phyloP scores from a whole-genome alignment of 1,139 yeast species.

The Kodamaea fungicola region DNA sequence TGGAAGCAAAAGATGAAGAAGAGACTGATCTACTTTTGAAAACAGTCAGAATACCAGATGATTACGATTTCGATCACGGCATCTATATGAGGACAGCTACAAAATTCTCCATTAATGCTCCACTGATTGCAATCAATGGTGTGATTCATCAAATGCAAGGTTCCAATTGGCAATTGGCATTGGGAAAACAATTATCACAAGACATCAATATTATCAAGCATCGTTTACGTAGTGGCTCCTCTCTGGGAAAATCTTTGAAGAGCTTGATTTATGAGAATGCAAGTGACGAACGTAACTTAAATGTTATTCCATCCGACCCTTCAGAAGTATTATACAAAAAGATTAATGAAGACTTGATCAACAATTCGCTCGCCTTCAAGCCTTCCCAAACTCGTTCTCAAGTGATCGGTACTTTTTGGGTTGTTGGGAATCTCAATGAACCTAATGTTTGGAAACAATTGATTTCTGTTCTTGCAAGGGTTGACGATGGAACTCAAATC shows the following conservation, averaged over 20 bases:
- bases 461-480: constrained; percentile 24
- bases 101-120: constrained; percentile 39
- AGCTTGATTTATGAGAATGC: constrained; percentile 32
- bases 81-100: constrained; percentile 14
- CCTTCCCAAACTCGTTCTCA: constrained; percentile 7
- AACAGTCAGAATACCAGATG: constrained; percentile 15
- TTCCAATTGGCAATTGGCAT: constrained; percentile 36
- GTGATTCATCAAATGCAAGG: constrained; percentile 44
- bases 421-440: constrained; percentile 53
- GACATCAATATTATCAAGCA: constrained; percentile 31
- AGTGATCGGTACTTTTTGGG: constrained; percentile 42
- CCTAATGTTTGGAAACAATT: constrained; percentile 39
- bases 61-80: constrained; percentile 10
- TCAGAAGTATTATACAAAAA: constrained; percentile 31
- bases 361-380: constrained; percentile 17
- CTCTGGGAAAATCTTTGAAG: constrained; percentile 23
- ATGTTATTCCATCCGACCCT: constrained; percentile 34
- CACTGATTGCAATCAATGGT: constrained; percentile 72
- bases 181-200: constrained; percentile 38
- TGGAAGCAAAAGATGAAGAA: constrained; percentile 24
- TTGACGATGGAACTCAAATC: constrained; percentile 33
- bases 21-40: constrained; percentile 25
- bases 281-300: constrained; percentile 28
- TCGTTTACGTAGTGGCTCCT: constrained; percentile 19
- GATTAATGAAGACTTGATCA: constrained; percentile 27